Evolutionary conservation across 129 eudicot species (phyloP).

Genomic region (Solidago caesia): DNA sequence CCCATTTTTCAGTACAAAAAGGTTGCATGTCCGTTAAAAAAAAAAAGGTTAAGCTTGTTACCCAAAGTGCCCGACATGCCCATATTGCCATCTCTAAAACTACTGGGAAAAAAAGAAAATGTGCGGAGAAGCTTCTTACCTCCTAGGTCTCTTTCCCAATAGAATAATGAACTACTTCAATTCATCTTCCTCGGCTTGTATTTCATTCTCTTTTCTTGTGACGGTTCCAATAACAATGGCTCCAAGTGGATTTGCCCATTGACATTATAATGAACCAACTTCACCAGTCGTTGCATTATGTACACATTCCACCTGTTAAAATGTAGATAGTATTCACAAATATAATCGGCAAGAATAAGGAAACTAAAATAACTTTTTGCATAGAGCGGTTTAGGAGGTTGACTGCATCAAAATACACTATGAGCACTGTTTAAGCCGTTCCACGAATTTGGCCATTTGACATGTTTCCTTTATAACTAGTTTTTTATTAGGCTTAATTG

Average conservation of each 20-base stretch:
- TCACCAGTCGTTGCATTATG: slow-evolving; percentile 93
- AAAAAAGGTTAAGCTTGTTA: no score
- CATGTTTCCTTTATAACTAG: neutral
- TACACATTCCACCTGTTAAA: slow-evolving; percentile 62
- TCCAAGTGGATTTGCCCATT: slow-evolving; percentile 81
- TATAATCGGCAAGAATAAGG: neutral
- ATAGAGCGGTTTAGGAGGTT: no score
- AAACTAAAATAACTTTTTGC: neutral
- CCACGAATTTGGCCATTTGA: neutral
- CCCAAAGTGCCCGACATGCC: neutral
- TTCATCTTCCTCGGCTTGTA: slow-evolving; percentile 82
- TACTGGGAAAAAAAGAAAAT: neutral
- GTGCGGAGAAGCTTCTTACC: slow-evolving; percentile 34
- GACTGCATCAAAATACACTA: neutral
- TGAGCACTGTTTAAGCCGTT: no score
- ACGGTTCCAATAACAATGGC: slow-evolving; percentile 83
- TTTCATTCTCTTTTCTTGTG: slow-evolving; percentile 67
- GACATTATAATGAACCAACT: slow-evolving; percentile 74
- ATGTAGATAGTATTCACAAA: neutral
- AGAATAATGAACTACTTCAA: slow-evolving; percentile 83
- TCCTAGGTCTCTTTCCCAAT: slow-evolving; percentile 81
- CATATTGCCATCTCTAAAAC: neutral
- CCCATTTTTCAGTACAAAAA: neutral
- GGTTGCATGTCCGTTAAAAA: neutral
- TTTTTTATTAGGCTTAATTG: neutral